Base-by-base conservation (phyloP, 2,329 filamentous ascomycete genomes). In the Penicillium sp. region DNA sequence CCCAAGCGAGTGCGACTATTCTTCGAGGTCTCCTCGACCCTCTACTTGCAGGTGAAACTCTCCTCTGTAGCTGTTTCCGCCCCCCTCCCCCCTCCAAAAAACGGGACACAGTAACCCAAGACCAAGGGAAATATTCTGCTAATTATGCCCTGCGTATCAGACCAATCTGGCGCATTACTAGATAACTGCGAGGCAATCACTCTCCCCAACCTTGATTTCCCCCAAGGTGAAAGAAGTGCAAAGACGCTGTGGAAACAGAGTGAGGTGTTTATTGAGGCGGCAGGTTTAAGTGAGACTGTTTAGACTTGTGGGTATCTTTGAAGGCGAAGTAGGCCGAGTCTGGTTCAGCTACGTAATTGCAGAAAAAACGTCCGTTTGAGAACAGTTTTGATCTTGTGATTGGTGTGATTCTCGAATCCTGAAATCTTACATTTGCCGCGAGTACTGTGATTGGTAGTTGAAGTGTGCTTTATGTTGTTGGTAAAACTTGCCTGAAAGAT, bases 181-280 rank as follows among this genome's bases (percentile, higher is more conserved):
- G 53, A 62, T 9, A 58, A 64, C 46, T 56, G 51, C 29, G 48
- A 62, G 37, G 48, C 57, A 6, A 44, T 54, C 1, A 24, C 45
- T 1, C 47, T 64, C 27, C 56, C 55, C 1, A 41, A 54, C 25
- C 51, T 59, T 4, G 60, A 64, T 25, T 64, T 66, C 37, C 63
- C 65, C 3, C 52, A 48, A 3, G 59, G 55, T 4, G 49, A 57
- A 43, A 51, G 57, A 29, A 62, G 56, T 39, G 65, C 64, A 5
- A 54, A 56, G 37, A 54, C 50, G 32, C 47, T 68, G 42, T 69
- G 66, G 67, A 53, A 45, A 34, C 43, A 61, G 28, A 68, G 66
- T 44, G 59, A 67, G 48, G 45, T 58, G 34, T 48, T 67, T 32
- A 51, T 65, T 6, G 56, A 57, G 8, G 9, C n/a, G 11, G 36